These are phyloP conservation scores for Neonectria magnoliae DNA, from an alignment of 2,329 filamentous ascomycete species.

Conservation along the genomic window DNA sequence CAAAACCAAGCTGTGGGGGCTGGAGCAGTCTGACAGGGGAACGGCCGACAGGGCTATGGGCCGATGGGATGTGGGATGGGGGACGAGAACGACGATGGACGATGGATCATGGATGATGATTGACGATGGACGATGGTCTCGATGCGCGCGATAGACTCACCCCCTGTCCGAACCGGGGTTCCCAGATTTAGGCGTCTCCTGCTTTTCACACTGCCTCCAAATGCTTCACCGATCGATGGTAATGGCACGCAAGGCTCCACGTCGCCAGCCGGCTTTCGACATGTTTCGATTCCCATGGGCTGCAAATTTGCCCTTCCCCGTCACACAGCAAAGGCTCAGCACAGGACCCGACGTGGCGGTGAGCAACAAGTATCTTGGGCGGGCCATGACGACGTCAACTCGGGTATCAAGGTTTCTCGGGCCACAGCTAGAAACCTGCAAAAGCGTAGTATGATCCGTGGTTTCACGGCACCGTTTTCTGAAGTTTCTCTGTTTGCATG, in stretches of 20 bases:
- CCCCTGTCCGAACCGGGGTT: constrained; percentile 6
- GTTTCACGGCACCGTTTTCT: constrained; percentile 2
- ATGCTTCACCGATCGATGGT: constrained; percentile 27
- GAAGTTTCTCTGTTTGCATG: not conserved
- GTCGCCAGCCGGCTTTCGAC: constrained; percentile 22
- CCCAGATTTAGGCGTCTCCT: constrained; percentile 8
- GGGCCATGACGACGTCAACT: constrained; percentile 17
- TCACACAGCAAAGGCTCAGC: constrained; percentile 15
- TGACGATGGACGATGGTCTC: constrained; percentile 12
- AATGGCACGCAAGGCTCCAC: constrained; percentile 27
- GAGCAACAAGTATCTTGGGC: constrained; percentile 20
- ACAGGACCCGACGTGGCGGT: constrained; percentile 34
- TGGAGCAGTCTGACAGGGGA: constrained; percentile 17
- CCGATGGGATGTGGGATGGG: constrained; percentile 12
- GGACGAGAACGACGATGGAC: constrained; percentile 8
- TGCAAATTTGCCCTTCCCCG: constrained; percentile 16
- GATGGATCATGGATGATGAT: constrained; percentile 2
- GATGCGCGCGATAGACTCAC: constrained; percentile 29
- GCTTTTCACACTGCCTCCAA: not conserved
- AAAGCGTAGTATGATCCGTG: constrained; percentile 9
- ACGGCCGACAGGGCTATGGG: constrained; percentile 12
- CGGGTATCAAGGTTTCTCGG: constrained; percentile 18
- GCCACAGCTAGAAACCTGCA: constrained; percentile 5
- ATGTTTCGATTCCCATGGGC: constrained; percentile 22
- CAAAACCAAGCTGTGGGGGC: constrained; percentile 30